These are phyloP conservation scores for Coemansia biformis DNA, from an alignment of 192 early-diverging fungal genomes.

Conservation along the genomic window DNA sequence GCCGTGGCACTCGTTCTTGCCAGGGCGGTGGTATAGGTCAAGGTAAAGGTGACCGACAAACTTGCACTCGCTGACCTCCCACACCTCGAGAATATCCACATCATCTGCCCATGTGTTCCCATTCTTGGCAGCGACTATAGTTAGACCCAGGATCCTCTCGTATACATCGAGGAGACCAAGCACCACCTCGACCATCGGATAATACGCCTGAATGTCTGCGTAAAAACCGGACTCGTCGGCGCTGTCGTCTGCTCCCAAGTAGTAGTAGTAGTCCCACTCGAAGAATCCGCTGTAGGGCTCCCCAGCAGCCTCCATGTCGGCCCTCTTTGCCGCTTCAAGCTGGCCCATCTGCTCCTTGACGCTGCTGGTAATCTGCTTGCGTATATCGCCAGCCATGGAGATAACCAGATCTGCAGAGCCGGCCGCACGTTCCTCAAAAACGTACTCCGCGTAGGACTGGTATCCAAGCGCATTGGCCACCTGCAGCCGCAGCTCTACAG, in stretches of 20 bases:
- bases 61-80: conserved; percentile 53
- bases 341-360: conserved; percentile 53
- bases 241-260: too few species aligned
- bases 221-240: conserved; percentile 56
- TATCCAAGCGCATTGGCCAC: conserved; percentile 58
- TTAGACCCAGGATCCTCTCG: conserved; percentile 56
- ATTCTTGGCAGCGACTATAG: conserved; percentile 52
- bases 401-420: conserved; percentile 56
- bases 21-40: conserved; percentile 63
- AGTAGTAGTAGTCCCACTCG: conserved; percentile 65
- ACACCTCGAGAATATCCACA: conserved; percentile 64
- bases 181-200: conserved; percentile 53
- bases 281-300: conserved; percentile 27
- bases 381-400: conserved; percentile 20
- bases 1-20: too few species aligned
- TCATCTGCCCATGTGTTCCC: conserved; percentile 62
- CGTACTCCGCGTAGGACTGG: conserved; percentile 56
- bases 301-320: conserved; percentile 26
- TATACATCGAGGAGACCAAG: conserved; percentile 59
- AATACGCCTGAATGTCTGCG: conserved; percentile 65
- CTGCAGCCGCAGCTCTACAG: conserved; percentile 43
- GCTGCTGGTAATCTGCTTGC: conserved; percentile 30
- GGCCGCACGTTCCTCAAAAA: conserved; percentile 67
- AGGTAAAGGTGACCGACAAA: conserved; percentile 64
- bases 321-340: conserved; percentile 45